Percentiles rank a stretch among this genome's conserved stretches.
These are phyloP conservation scores for Ophidiomyces ophidiicola DNA, from an alignment of 2,329 filamentous ascomycete genomes.

Conservation along the genomic window DNA sequence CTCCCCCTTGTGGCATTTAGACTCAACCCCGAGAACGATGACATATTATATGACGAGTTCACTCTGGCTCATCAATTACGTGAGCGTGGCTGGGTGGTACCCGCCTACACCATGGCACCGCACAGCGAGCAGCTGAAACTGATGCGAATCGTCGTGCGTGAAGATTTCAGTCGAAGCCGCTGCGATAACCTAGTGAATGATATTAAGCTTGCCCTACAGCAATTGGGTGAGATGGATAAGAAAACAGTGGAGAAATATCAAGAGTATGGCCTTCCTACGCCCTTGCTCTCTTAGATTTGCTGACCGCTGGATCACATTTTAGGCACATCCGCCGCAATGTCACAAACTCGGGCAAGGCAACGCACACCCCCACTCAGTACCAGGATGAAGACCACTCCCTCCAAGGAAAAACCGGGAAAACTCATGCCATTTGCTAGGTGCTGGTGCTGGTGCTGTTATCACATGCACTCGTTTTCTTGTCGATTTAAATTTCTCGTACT, in stretches of 20 bases:
- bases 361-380: constrained; percentile 42
- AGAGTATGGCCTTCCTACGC: constrained; percentile 38
- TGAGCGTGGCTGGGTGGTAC: constrained; percentile 81
- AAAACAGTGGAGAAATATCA: constrained; percentile 58
- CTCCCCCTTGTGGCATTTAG: constrained; percentile 86
- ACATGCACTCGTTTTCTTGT: too few relatives aligned
- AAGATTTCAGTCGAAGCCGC: constrained; percentile 74
- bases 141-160: constrained; percentile 81
- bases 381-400: constrained; percentile 72
- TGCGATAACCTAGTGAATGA: constrained; percentile 69
- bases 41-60: constrained; percentile 57
- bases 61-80: constrained; percentile 73
- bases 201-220: constrained; percentile 61
- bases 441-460: not conserved
- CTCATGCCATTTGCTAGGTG: constrained; percentile 68
- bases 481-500: too few relatives aligned
- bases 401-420: constrained; percentile 83
- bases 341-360: constrained; percentile 41
- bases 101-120: constrained; percentile 94
- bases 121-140: constrained; percentile 74
- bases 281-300: not conserved
- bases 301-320: constrained; percentile 9
- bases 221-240: constrained; percentile 62
- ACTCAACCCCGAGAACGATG: constrained; percentile 45
- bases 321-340: constrained; percentile 46